Evolutionary conservation across 129 eudicot genomes (phyloP), one percentile per base, ranked within the genome.

Genomic region (Arctium lappa): DNA sequence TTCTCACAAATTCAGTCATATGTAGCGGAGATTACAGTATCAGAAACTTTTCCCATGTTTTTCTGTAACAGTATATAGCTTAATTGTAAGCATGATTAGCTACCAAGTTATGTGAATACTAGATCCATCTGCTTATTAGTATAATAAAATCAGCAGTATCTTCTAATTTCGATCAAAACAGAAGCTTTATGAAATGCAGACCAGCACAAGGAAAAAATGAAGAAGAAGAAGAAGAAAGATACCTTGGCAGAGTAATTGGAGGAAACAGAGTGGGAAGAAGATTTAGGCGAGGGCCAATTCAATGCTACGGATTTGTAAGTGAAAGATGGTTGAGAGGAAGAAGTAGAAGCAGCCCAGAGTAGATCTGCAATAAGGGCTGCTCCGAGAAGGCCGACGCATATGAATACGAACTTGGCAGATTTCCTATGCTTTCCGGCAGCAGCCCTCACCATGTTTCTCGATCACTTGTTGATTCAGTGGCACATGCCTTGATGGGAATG

Each of bases 261-360:
- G 65, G 77, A 22, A 69, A 30, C 22, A 72, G 68, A 40, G 80
- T 30, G 15, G 86, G 39, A 33, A 32, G 38, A 72, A 16, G 75
- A 13, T 72, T 83, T 34, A n/a, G 44, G 44, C 13, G 22, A 80
- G 31, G 76, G 22, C 76, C 78, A 86, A 79, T 63, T 63, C 5
- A 80, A 40, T 34, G 81, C 10, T 33, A 80, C 8, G 63, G 84
- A 30, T 60, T 31, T 38, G 85, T 78, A 75, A n/a, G 69, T 9
- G 79, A 75, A 53, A 42, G 83, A 72, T 53, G 74, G 40, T 39
- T 74, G 29, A 6, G 91, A 46, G 33, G 88, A 46, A 32, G 92
- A 82, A 15, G 92, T 71, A n/a, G 94, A 86, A 32, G 98, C 89
- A 75, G 97, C 94, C 98, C 97, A 92, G 4, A 89, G 90, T 46